Base-by-base conservation (phyloP, 495 filamentous ascomycete genomes). In the Lasiosphaeria ovina region DNA sequence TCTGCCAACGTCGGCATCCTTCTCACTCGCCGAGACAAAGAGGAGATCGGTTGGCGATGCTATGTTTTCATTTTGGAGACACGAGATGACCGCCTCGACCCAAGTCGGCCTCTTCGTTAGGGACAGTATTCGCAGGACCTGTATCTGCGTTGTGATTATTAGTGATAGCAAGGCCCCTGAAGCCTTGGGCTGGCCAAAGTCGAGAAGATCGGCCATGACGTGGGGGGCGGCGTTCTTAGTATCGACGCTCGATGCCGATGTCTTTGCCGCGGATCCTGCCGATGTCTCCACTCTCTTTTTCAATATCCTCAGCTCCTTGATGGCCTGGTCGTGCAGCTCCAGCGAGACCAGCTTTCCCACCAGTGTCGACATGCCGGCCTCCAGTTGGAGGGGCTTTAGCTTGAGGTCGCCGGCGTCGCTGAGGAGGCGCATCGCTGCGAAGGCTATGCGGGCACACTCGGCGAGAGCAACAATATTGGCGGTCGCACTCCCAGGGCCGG, bases 321-420 rank as follows among this genome's bases (percentile, higher is more conserved):
- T 74, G 6, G 93, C 94, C 58, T 88, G 72, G 14, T 91, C 87
- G 57, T 90, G 85, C 58, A 95, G 70, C 12, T 87, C 87, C 51
- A 96, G 73, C 1, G 83, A 81, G 6, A 96, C 78, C 16, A 96
- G 73, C 63, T 87, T 92, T 45, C 82, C 84, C 32, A 89, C 77
- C 45, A 98, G 77, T 7, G 88, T 85, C 48, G 89, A 89, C 73
- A 91, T 89, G 6, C 90, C 94, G 59, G 85, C 87, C 67, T 97
- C 93, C 3, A 96, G 76, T 62, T 97, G 92, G 54, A 93, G 75
- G 40, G 80, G 82, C 8, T 87, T 84, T 14, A 84, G 70, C 3
- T 61, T 80, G 64, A 74, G 65, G 69, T 63, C 69, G 63, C 82
- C 68, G 52, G 75, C 63, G 35, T 74, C 67, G 58, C 90, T 83